These are phyloP conservation scores for Telopea speciosissima DNA, from an alignment of 177 flowering plant species.

Conservation along the genomic window DNA sequence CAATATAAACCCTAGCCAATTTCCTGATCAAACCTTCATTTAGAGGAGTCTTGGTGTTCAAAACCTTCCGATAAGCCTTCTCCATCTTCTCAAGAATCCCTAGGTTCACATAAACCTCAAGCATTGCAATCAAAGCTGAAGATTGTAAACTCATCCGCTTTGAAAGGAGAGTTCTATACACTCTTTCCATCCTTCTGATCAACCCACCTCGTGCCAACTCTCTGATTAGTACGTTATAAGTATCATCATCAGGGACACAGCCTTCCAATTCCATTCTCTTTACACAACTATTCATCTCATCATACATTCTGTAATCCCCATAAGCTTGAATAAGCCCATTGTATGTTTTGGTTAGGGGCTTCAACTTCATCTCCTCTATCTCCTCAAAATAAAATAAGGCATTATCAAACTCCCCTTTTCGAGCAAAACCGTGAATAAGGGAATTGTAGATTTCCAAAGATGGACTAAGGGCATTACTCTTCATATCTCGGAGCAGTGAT, in stretches of 20 bases:
- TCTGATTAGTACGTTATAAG: conserved; percentile 48
- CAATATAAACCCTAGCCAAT: conserved; percentile 45
- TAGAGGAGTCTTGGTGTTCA: conserved; percentile 26
- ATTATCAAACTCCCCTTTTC: conserved; percentile 35
- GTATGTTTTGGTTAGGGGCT: conserved; percentile 30
- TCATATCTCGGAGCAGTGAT: conserved; percentile 30
- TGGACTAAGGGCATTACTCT: conserved; percentile 20
- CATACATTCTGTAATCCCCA: conserved; percentile 48
- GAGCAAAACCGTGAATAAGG: conserved; percentile 44
- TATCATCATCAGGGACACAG: conserved; percentile 37
- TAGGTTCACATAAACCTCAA: conserved; percentile 48
- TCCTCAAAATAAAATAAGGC: conserved; percentile 34
- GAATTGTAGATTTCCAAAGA: conserved; percentile 34
- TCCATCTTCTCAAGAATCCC: conserved; percentile 55
- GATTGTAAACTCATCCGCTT: conserved; percentile 40
- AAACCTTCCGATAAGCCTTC: conserved; percentile 27
- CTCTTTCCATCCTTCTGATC: conserved; percentile 51
- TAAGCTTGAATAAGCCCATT: conserved; percentile 53
- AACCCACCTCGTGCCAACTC: conserved; percentile 51
- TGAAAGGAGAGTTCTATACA: conserved; percentile 30
- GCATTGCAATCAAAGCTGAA: conserved; percentile 47
- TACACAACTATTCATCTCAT: conserved; percentile 48
- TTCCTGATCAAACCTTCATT: conserved; percentile 41
- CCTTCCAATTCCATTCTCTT: conserved; percentile 49
- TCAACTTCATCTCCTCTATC: conserved; percentile 32